Evolutionary conservation across 371 early-diverging fungal species (phyloP), one percentile per base, ranked within the genome.

Genomic region (Mortierella sp.): DNA sequence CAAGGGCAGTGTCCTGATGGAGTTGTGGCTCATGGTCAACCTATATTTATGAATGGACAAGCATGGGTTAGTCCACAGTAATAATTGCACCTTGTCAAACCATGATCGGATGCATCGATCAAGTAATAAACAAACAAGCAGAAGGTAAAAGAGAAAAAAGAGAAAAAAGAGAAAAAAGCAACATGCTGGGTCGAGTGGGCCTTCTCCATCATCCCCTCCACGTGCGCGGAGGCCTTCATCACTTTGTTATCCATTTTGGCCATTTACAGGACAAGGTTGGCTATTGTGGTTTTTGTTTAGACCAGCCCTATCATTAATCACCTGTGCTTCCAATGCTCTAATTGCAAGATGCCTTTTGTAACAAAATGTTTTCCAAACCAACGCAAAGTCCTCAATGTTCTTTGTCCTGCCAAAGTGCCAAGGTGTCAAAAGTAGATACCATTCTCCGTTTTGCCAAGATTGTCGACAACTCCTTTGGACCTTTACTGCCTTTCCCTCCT

Each of bases 11-110:
- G 82, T 82, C 82, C 58, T 81, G 79, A 85, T 85, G 51, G 82
- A 85, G 38, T 85, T 85, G 46, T 85, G 85, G 79, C 85, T 85
- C 79, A 85, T 85, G 70, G 85, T 85, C 75, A 85, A 74, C 71
- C 85, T 85, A 78, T 27, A 35, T 18, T 60, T 27, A 41, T 41
- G 46, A 70, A 54, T 6, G 43, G 51, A 27, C 24, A 58, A 41
- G 63, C 43, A 60, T 5, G 46, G 48, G 65, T 38, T n/a, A 35
- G 41, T 41, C 41, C 10, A 14, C 68, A 63, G 35, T 35, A 35
- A 38, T 38, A 2, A 10, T 8, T 29, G 38, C n/a, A 41, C 3
- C 10, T 21, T 10, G 43, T 38, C 8, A 41, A 38, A 21, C 68
- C 24, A 68, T 38, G 41, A 68, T 38, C 68, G 68, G 51, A 35